Percentiles rank a stretch among this genome's conserved stretches.
Conservation (phyloP, 257 asterid species). For the Gardenia jasminoides region DNA sequence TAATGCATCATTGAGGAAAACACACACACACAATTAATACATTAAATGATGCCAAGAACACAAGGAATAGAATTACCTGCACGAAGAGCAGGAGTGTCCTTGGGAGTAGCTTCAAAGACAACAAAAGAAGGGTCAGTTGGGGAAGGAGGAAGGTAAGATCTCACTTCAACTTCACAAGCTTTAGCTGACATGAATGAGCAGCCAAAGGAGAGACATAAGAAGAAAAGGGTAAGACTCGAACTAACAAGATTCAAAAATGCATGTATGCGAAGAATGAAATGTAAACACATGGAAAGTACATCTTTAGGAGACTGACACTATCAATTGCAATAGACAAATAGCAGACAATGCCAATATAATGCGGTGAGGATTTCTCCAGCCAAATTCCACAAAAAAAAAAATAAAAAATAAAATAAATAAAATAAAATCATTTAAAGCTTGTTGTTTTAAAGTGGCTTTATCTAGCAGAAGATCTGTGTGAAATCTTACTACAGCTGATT, state of each 20-base stretch:
- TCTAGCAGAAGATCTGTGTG: background rate
- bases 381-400: too few relatives aligned
- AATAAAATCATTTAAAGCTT: background rate
- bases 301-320: background rate
- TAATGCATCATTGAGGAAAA: background rate
- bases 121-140: slow-evolving; percentile 81
- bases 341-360: background rate
- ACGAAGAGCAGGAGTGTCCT: slow-evolving; percentile 98
- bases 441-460: background rate
- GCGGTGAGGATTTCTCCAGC: too few relatives aligned
- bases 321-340: background rate
- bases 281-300: background rate
- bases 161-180: slow-evolving; percentile 84
- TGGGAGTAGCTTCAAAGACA: slow-evolving; percentile 69
- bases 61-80: slow-evolving; percentile 57
- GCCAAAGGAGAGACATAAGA: background rate
- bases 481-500: background rate
- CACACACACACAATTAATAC: background rate
- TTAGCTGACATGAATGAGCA: slow-evolving; percentile 24
- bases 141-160: slow-evolving; percentile 74
- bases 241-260: background rate
- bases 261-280: background rate
- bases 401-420: too few relatives aligned
- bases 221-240: background rate
- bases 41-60: background rate